phyloP scores from a whole-genome alignment of 1,139 yeast species.

The Torulaspora globosa region DNA sequence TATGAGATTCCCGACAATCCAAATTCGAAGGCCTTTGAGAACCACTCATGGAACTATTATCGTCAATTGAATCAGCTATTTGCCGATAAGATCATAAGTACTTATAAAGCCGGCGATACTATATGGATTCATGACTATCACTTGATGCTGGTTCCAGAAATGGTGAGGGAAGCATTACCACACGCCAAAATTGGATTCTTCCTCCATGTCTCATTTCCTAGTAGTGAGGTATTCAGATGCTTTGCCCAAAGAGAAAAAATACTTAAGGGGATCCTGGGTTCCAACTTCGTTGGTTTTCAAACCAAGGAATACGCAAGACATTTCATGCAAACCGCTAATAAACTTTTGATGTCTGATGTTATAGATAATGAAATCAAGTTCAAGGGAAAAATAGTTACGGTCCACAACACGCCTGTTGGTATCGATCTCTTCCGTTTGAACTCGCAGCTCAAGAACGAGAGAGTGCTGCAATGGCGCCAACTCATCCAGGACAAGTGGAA shows the following conservation, averaged over 20 bases:
- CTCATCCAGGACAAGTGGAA: constrained; percentile 76
- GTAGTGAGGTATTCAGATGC: constrained; percentile 92
- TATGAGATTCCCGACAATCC: constrained; percentile 96
- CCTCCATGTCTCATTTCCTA: constrained; percentile 91
- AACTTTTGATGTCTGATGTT: constrained; percentile 78
- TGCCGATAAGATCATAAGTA: constrained; percentile 68
- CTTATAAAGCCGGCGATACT: constrained; percentile 63
- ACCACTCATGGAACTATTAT: constrained; percentile 89
- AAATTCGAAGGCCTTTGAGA: constrained; percentile 89
- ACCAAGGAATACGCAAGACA: constrained; percentile 91
- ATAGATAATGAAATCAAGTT: constrained; percentile 68
- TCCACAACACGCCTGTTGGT: constrained; percentile 77
- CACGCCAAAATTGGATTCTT: constrained; percentile 87
- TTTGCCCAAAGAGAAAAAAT: constrained; percentile 79
- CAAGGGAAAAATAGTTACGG: constrained; percentile 62
- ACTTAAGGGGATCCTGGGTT: constrained; percentile 81
- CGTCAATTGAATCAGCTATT: constrained; percentile 68
- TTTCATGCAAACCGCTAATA: constrained; percentile 83
- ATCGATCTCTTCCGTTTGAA: constrained; percentile 67
- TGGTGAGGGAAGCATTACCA: constrained; percentile 75
- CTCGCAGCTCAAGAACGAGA: constrained; percentile 44
- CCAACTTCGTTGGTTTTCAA: constrained; percentile 84
- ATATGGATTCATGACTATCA: constrained; percentile 97
- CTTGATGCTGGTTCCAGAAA: constrained; percentile 74
- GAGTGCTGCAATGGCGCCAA: constrained; percentile 65